A percentile compares a stretch with the other conserved stretches of the same genome.
phyloP scores from a whole-genome alignment of 805 yeast genomes.

The Schizosaccharomyces osmophilus region DNA sequence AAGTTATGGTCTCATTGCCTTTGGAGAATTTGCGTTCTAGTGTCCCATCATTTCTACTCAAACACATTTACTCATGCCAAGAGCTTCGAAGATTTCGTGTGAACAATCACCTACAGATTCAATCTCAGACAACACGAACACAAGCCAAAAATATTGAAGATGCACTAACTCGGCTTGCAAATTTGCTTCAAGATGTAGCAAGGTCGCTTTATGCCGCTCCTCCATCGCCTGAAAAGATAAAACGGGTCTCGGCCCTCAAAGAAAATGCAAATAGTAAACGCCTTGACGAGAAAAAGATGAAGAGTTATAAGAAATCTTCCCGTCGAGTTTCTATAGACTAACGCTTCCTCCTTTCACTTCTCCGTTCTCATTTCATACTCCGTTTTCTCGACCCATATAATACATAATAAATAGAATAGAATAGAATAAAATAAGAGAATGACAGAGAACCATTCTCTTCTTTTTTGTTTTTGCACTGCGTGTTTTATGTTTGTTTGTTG shows the following conservation, averaged over 20 bases:
- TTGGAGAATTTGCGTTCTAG: not conserved
- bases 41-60: not conserved
- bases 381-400: not conserved
- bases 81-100: not conserved
- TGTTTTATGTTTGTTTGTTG: too few species aligned
- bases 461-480: too few species aligned
- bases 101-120: not conserved
- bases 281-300: not conserved
- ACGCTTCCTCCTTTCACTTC: not conserved
- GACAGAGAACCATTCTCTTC: too few species aligned
- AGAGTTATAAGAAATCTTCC: not conserved
- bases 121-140: not conserved
- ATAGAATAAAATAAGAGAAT: too few species aligned
- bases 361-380: not conserved
- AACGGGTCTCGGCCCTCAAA: not conserved
- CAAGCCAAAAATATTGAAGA: not conserved
- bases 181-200: not conserved
- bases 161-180: not conserved
- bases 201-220: not conserved
- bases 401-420: too few species aligned
- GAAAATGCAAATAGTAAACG: not conserved
- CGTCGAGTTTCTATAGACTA: not conserved
- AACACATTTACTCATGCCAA: not conserved
- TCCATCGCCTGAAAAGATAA: not conserved
- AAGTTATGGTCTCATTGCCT: conserved; percentile 25